Base-by-base conservation (phyloP, 2,329 filamentous ascomycete species). In the Akanthomyces muscarius region DNA sequence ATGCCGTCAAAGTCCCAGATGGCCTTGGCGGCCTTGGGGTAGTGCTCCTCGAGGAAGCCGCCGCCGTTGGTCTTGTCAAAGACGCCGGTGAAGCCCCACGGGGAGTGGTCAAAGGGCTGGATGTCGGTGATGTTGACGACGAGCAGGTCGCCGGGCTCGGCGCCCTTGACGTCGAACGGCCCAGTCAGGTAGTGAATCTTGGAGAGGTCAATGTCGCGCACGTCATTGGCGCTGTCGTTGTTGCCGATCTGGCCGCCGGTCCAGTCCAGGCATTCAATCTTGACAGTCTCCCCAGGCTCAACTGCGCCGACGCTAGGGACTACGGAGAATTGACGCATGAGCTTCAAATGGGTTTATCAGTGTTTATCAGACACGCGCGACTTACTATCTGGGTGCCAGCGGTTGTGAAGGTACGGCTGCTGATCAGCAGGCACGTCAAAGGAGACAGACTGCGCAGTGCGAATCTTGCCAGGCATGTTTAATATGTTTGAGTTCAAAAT, bases 101-200 rank as follows among this genome's bases (percentile, higher is more conserved):
- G 92, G 63, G 89, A 86, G 36, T 95, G 86, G 66, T 94, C 82
- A 67, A 96, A 87, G 0, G 93, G 93, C 77, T 97, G 92, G 0
- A 97, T 91, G 70, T 97, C 93, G 74, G 94, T 92, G 67, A 97
- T 97, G 73, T 97, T 92, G 8, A 97, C 90, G 0, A 96, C 78
- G 0, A 96, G 81, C 1, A 96, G 81, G 71, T 97, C 93, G 0
- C 93, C 93, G 0, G 92, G 92, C 74, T 93, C 86, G 0, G 92
- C 92, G 1, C 86, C 88, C 71, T 93, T 89, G 63, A 97, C 84
- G 61, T 97, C 90, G 67, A 97, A 97, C 0, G 93, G 93, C 0
- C 93, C 93, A 0, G 89, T 93, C 5, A 97, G 84, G 73, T 96
- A 97, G 75, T 97, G 93, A 53, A 96, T 84, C 63, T 85, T 83